phyloP scores from a whole-genome alignment of 1,139 yeast species.

The Blastobotrys persicus region DNA sequence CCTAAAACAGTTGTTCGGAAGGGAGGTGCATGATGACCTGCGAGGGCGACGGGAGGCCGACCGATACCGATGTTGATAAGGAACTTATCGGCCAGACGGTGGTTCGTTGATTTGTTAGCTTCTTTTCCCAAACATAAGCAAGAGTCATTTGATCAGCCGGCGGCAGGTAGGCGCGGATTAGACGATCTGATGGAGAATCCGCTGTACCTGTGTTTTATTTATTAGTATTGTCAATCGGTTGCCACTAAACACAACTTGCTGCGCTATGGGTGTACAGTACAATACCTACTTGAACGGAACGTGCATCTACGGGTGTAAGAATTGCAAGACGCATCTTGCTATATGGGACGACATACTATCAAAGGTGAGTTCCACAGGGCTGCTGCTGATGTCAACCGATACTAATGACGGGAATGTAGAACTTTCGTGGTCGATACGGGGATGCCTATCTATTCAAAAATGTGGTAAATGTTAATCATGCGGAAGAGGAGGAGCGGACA shows the following conservation, averaged over 20 bases:
- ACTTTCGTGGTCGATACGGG: conserved; percentile 43
- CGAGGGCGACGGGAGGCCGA: background rate
- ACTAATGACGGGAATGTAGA: conserved; percentile 24
- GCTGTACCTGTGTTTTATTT: conserved; percentile 7
- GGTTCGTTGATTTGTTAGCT: background rate
- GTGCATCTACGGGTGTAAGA: conserved; percentile 40
- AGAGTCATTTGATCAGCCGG: background rate
- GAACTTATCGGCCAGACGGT: background rate
- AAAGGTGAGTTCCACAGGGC: conserved; percentile 30
- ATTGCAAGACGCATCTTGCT: conserved; percentile 42
- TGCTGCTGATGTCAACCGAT: too few species aligned
- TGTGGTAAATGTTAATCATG: conserved; percentile 41
- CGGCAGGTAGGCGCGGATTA: background rate
- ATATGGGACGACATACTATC: conserved; percentile 37
- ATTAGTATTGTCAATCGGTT: background rate
- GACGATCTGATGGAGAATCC: background rate
- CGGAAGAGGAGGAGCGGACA: conserved; percentile 38
- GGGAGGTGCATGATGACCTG: too few species aligned
- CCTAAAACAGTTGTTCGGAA: background rate
- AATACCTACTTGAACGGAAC: conserved; percentile 34
- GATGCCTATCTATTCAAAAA: conserved; percentile 41
- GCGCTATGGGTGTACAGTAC: conserved; percentile 37
- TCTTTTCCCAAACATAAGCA: background rate
- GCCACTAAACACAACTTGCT: background rate
- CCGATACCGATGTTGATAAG: background rate